phyloP scores from a whole-genome alignment of 495 filamentous ascomycete genomes.

The Xylaria acuta region DNA sequence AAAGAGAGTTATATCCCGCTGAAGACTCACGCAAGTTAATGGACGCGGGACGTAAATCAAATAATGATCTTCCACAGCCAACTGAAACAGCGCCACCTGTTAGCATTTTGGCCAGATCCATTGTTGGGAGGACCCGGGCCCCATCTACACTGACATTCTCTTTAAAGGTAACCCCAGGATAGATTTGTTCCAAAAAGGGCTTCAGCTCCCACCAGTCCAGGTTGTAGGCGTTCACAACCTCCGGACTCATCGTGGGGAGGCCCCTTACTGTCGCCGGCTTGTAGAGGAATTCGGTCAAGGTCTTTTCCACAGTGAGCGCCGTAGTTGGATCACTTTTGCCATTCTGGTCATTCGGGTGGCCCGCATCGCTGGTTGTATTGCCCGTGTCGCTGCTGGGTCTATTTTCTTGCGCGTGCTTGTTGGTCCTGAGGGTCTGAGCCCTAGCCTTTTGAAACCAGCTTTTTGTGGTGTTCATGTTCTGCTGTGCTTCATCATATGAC shows the following conservation, averaged over 20 bases:
- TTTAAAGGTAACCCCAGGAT: constrained; percentile 7
- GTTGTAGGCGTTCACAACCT: constrained; percentile 5
- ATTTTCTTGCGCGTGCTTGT: neutral
- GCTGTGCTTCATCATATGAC: constrained; percentile 17
- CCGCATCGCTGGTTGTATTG: neutral
- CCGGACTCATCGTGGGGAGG: neutral
- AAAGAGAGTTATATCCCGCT: neutral
- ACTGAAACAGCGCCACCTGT: neutral
- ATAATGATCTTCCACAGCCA: constrained; percentile 9
- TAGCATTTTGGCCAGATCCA: neutral
- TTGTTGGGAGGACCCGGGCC: neutral
- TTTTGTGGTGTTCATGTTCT: constrained; percentile 1
- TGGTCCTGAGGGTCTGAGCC: constrained; percentile 11
- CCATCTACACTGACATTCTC: constrained; percentile 5
- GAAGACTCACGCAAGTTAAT: neutral
- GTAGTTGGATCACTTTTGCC: neutral
- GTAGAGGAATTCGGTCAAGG: constrained; percentile 2
- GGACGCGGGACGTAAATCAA: neutral
- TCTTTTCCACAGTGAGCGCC: neutral
- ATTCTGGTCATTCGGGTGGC: neutral
- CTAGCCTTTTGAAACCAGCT: constrained; percentile 16
- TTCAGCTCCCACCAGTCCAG: constrained; percentile 14
- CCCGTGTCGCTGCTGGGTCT: neutral
- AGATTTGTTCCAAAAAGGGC: neutral
- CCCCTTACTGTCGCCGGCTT: constrained; percentile 3